Base-by-base conservation (phyloP, 1,284 basidiomycete genomes). In the Peniophora sp. region DNA sequence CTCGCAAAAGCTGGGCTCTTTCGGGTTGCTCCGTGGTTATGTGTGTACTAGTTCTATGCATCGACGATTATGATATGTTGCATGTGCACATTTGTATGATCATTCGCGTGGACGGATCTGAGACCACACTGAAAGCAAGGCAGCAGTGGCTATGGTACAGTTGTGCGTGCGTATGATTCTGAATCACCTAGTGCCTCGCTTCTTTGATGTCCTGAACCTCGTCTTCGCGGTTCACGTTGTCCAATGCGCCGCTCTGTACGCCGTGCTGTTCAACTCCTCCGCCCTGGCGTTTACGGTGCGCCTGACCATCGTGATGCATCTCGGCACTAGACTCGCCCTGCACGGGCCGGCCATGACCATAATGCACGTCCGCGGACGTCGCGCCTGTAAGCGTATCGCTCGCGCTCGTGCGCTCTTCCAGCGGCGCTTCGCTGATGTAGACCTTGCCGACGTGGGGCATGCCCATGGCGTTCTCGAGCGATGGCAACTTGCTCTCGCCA, bases 331-430 rank as follows among this genome's bases (percentile, higher is more conserved):
- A 62, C 63, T 60, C 55, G 14, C 66, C 66, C 9, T 54, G 38
- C n/a, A 56, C 58, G 16, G 68, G 68, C 50, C 62, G 60, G 2
- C 69, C 68, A 27, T 61, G 50, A 10, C 63, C 61, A 22, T 34
- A 32, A 54, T 68, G 52, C 19, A 70, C 64, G 53, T 66, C 64
- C 48, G 59, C 48, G 16, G 67, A 68, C 24, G 67, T 69, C 39
- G 65, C 65, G 46, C 63, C 63, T 10, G 52, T 57, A 12, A 32
- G 27, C 27, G 27, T 32, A 32, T 32, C 27, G 27, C 27, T 32
- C 27, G 27, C 27, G 27, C 27, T 32, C 27, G 27, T 32, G 27
- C 27, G 27, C 12, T 32, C 27, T 6, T 32, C 27, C 12, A 32
- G 27, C 27, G 27, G 12, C 27, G 27, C 27, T 6, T 32, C 27